Conservation (phyloP, 2,329 filamentous ascomycete genomes). For the Fusarium mundagurra region DNA sequence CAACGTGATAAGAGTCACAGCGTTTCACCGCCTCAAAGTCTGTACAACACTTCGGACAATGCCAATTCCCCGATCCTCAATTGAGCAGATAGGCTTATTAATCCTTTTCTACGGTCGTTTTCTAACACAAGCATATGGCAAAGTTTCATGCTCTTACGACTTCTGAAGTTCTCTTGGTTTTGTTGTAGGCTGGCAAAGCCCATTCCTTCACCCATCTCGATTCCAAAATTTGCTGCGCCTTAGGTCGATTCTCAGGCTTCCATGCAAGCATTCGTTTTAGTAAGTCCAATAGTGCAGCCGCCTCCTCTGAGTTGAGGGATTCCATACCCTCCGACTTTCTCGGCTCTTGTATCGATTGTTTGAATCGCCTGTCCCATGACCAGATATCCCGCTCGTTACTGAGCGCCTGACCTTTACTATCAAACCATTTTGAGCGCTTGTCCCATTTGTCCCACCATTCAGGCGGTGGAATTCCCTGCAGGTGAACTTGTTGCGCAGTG, state of each 20-base stretch:
- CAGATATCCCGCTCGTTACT: conserved; percentile 5
- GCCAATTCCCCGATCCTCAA: neutral
- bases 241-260: conserved; percentile 6
- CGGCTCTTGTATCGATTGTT: conserved; percentile 12
- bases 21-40: neutral
- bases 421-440: conserved; percentile 30
- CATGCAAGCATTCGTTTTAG: conserved; percentile 22
- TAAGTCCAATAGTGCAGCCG: neutral
- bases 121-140: neutral
- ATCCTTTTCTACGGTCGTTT: neutral
- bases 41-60: neutral
- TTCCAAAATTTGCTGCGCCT: conserved; percentile 8
- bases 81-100: neutral
- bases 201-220: conserved; percentile 28
- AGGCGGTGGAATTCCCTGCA: conserved; percentile 25
- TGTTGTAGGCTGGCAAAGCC: conserved; percentile 20
- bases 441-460: conserved; percentile 41
- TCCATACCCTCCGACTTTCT: neutral
- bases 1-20: neutral
- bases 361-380: conserved; percentile 17
- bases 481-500: conserved; percentile 30
- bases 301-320: neutral
- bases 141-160: neutral
- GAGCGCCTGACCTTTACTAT: conserved; percentile 18
- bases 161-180: neutral